These are phyloP conservation scores for Blastobotrys proliferans DNA, from an alignment of 1,139 yeast genomes.

Conservation along the genomic window DNA sequence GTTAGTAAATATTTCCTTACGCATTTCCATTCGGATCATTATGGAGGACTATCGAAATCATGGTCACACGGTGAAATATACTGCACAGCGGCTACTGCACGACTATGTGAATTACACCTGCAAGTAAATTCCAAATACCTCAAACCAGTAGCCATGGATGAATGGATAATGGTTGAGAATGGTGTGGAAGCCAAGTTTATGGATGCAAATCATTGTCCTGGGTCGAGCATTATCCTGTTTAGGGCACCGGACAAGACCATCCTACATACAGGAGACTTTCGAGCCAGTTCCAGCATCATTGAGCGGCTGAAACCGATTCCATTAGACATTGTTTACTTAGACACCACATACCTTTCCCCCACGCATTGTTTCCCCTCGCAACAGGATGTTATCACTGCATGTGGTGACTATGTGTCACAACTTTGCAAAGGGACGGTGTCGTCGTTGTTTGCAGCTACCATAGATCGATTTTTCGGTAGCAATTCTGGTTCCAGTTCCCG, in stretches of 20 bases:
- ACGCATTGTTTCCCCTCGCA: slow-evolving; percentile 75
- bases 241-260: slow-evolving; percentile 41
- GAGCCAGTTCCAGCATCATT: slow-evolving; percentile 49
- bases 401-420: slow-evolving; percentile 51
- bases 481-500: slow-evolving; percentile 7
- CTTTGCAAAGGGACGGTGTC: slow-evolving; percentile 29
- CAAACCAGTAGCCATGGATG: slow-evolving; percentile 44
- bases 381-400: slow-evolving; percentile 54
- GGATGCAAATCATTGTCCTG: slow-evolving; percentile 96
- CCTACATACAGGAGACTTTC: slow-evolving; percentile 89
- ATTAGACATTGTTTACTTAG: slow-evolving; percentile 40
- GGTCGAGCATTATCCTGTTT: slow-evolving; percentile 77
- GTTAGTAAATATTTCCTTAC: slow-evolving; percentile 34
- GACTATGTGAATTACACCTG: slow-evolving; percentile 50
- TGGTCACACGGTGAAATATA: slow-evolving; percentile 72
- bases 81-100: slow-evolving; percentile 67
- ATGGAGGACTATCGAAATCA: slow-evolving; percentile 72
- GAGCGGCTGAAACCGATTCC: slow-evolving; percentile 30
- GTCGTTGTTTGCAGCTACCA: slow-evolving; percentile 15
- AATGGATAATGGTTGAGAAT: slow-evolving; percentile 32
- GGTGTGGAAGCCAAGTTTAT: slow-evolving; percentile 59
- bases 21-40: slow-evolving; percentile 93
- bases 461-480: slow-evolving; percentile 20
- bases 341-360: slow-evolving; percentile 84
- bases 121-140: slow-evolving; percentile 54